A percentile compares a stretch with the other conserved stretches of the same genome.
phyloP scores from a whole-genome alignment of 1,139 yeast species.

The Saccharomycopsis hybrid region DNA sequence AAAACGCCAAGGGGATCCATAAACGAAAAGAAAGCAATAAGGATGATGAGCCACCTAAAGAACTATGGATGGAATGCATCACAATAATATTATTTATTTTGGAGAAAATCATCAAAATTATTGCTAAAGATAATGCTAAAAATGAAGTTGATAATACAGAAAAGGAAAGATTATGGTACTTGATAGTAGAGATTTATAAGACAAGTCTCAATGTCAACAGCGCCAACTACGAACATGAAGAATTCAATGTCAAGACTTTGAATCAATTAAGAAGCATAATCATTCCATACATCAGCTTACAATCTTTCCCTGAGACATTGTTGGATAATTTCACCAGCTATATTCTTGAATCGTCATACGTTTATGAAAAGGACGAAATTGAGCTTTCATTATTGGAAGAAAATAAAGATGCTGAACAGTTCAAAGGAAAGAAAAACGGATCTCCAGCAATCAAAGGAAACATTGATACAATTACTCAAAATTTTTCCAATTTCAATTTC shows the following conservation, averaged over 20 bases:
- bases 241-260: slow-evolving; percentile 44
- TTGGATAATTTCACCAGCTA: slow-evolving; percentile 39
- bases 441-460: neutral
- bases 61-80: slow-evolving; percentile 42
- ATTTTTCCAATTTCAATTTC: slow-evolving; percentile 30
- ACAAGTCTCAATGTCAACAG: slow-evolving; percentile 33
- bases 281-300: slow-evolving; percentile 33
- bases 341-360: slow-evolving; percentile 44
- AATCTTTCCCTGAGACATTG: slow-evolving; percentile 28
- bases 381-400: slow-evolving; percentile 33
- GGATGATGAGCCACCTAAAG: slow-evolving; percentile 9
- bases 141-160: slow-evolving; percentile 24
- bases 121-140: slow-evolving; percentile 27
- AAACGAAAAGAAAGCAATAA: slow-evolving; percentile 24
- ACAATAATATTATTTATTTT: slow-evolving; percentile 28
- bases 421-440: slow-evolving; percentile 25
- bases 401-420: slow-evolving; percentile 21
- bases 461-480: slow-evolving; percentile 25
- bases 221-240: slow-evolving; percentile 36
- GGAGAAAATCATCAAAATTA: slow-evolving; percentile 29
- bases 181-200: slow-evolving; percentile 38
- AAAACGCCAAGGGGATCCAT: slow-evolving; percentile 34
- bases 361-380: slow-evolving; percentile 43
- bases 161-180: slow-evolving; percentile 39
- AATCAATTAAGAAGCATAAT: slow-evolving; percentile 36